A percentile compares a stretch with the other conserved stretches of the same genome.
Conservation (phyloP, 2,329 filamentous ascomycete genomes). For the Nemania bipapillata region DNA sequence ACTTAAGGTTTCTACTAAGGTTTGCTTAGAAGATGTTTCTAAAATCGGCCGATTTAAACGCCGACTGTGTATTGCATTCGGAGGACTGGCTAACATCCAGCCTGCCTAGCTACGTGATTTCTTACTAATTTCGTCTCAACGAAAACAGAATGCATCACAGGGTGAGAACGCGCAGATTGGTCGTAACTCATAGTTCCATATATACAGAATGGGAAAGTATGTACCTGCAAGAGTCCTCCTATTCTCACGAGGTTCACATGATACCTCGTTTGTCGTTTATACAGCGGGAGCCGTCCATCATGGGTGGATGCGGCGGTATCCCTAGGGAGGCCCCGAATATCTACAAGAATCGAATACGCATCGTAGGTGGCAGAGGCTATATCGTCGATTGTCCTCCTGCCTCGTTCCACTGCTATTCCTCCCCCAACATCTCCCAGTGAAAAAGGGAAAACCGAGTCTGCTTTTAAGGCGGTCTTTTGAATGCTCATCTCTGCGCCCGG, state of each 20-base stretch:
- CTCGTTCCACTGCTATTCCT: slow-evolving; percentile 3
- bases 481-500: neutral
- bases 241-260: neutral
- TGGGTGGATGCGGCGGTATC: neutral
- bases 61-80: neutral
- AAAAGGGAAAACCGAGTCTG: neutral
- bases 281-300: slow-evolving; percentile 2
- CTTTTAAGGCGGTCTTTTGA: neutral
- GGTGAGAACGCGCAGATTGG: neutral
- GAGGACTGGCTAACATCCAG: neutral
- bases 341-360: slow-evolving; percentile 38
- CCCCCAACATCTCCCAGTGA: too few relatives aligned
- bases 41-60: neutral
- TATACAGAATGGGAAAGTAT: slow-evolving; percentile 5
- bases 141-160: neutral
- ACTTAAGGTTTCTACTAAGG: neutral
- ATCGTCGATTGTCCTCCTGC: neutral
- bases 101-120: neutral
- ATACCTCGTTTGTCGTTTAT: slow-evolving; percentile 18
- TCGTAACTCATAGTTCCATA: slow-evolving; percentile 1
- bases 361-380: neutral
- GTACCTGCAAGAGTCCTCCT: slow-evolving; percentile 7
- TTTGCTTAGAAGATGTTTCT: neutral
- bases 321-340: slow-evolving; percentile 24
- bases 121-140: neutral